Evolutionary conservation across 108 stramenopile species (phyloP).

Genomic region (Bacterosira constricta): DNA sequence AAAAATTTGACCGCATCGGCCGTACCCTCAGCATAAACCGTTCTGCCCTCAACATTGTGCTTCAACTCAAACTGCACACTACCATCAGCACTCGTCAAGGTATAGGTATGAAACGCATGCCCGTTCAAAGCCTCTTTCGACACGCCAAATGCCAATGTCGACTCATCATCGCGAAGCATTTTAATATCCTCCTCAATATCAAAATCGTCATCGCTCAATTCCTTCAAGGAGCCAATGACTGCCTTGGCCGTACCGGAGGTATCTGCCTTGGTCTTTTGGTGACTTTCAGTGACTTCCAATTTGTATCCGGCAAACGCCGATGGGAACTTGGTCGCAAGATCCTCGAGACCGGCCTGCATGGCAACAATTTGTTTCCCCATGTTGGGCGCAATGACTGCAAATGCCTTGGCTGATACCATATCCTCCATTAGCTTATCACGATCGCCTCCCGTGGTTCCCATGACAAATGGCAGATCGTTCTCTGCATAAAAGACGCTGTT

Average conservation of each 20-base stretch:
- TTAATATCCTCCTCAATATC: constrained; percentile 88
- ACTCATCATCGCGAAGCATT: constrained; percentile 88
- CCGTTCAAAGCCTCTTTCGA: constrained; percentile 89
- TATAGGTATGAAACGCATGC: constrained; percentile 99
- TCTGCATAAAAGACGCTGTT: constrained; percentile 91
- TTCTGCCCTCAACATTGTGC: constrained; percentile 97
- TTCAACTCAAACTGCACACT: constrained; percentile 93
- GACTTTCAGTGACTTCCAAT: constrained; percentile 90
- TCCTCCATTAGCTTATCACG: constrained; percentile 81
- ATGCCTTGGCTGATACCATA: constrained; percentile 70
- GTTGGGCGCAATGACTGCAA: constrained; percentile 98
- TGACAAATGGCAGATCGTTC: constrained; percentile 89
- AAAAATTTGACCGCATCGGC: constrained; percentile 97
- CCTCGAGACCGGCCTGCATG: constrained; percentile 94
- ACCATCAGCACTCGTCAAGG: constrained; percentile 90
- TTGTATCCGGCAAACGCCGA: constrained; percentile 94
- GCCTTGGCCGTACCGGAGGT: constrained; percentile 98
- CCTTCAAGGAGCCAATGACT: constrained; percentile 85
- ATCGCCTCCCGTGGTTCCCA: constrained; percentile 96
- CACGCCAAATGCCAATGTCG: constrained; percentile 91
- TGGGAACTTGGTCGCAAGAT: constrained; percentile 90
- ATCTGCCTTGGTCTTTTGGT: constrained; percentile 97
- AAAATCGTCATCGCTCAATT: constrained; percentile 64
- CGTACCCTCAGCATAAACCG: constrained; percentile 98
- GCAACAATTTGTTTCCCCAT: constrained; percentile 99